Percentiles rank a stretch among this genome's conserved stretches.
These are phyloP conservation scores for Fagus sylvatica DNA, from an alignment of 306 rosid genomes.

Conservation along the genomic window DNA sequence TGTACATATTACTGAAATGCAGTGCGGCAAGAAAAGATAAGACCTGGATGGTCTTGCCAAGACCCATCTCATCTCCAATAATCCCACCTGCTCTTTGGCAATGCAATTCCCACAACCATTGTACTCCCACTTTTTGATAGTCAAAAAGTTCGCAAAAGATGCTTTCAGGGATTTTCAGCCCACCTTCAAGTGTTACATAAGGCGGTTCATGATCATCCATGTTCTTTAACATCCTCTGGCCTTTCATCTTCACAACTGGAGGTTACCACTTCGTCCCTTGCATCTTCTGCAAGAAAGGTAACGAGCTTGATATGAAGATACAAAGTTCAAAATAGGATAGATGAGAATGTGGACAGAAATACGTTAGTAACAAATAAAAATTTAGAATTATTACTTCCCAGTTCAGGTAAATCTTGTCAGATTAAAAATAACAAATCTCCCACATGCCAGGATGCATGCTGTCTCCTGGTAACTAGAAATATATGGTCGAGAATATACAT, in stretches of 20 bases:
- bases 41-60: constrained; percentile 94
- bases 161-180: constrained; percentile 69
- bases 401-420: background rate
- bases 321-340: background rate
- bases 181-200: constrained; percentile 79
- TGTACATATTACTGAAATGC: constrained; percentile 90
- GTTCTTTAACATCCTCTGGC: constrained; percentile 46
- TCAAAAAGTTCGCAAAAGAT: constrained; percentile 85
- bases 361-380: background rate
- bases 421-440: background rate
- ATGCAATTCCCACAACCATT: constrained; percentile 99
- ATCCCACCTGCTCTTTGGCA: constrained; percentile 99
- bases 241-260: constrained; percentile 61
- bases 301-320: constrained; percentile 19
- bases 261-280: constrained; percentile 36
- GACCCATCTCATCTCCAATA: constrained; percentile 99
- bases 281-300: constrained; percentile 54
- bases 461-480: background rate
- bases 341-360: background rate
- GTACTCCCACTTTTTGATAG: constrained; percentile 95
- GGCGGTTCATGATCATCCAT: constrained; percentile 54
- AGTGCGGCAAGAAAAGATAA: constrained; percentile 87
- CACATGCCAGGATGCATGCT: background rate
- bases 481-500: background rate
- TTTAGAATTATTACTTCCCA: background rate